Percentiles rank a stretch among this genome's conserved stretches.
phyloP scores from a whole-genome alignment of 1,139 yeast genomes.

The Magnusiomyces clavatus region DNA sequence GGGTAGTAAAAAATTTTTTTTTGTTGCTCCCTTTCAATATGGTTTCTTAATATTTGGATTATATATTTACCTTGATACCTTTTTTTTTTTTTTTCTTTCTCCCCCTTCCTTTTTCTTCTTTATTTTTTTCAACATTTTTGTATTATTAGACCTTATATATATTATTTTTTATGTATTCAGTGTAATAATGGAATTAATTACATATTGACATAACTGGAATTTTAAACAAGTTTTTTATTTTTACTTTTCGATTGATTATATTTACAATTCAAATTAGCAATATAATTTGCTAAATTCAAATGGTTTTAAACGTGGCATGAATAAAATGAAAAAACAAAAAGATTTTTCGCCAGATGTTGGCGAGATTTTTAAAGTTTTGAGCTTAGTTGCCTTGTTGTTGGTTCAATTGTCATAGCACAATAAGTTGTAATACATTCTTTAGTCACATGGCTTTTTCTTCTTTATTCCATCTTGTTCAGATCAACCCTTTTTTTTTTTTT shows the following conservation, averaged over 20 bases:
- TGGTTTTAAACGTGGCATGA: too few relatives aligned
- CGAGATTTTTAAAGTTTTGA: too few relatives aligned
- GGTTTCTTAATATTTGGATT: not conserved
- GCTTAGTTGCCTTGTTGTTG: too few relatives aligned
- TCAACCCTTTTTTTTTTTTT: not conserved
- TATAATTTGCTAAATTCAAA: too few relatives aligned
- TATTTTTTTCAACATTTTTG: not conserved
- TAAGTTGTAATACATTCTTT: not conserved
- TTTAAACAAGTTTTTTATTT: too few relatives aligned
- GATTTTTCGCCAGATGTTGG: too few relatives aligned
- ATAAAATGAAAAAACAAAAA: too few relatives aligned
- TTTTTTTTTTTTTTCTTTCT: not conserved
- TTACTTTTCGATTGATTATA: too few relatives aligned
- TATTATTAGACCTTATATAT: not conserved
- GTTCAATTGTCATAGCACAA: too few relatives aligned
- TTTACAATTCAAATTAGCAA: too few relatives aligned
- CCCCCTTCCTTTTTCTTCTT: not conserved
- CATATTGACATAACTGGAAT: too few relatives aligned
- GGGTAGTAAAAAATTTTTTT: not conserved
- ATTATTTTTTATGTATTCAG: not conserved
- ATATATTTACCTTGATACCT: not conserved
- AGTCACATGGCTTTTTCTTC: not conserved
- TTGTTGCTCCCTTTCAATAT: conserved; percentile 2
- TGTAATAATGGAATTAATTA: not conserved
- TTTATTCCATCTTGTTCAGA: not conserved